Conservation (phyloP, 768 basidiomycete species). For the Tephrocybe sp. region DNA sequence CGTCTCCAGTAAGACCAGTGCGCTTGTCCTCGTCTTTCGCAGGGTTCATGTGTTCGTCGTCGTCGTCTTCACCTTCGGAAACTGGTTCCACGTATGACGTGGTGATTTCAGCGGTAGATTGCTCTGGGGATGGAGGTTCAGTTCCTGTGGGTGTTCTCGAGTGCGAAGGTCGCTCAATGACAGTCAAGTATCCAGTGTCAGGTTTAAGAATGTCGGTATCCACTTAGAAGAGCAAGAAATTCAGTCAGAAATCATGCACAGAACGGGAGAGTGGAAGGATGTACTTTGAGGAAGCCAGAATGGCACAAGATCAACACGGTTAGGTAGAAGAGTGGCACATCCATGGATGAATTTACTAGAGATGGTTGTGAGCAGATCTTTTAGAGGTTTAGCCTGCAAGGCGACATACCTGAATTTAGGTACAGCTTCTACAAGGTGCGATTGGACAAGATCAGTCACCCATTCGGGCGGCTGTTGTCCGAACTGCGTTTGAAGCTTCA, state of each 20-base stretch:
- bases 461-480: constrained; percentile 96
- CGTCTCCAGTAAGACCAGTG: constrained; percentile 68
- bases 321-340: constrained; percentile 88
- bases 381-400: not conserved
- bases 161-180: constrained; percentile 72
- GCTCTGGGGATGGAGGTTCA: constrained; percentile 37
- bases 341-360: constrained; percentile 92
- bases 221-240: constrained; percentile 46
- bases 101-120: constrained; percentile 36
- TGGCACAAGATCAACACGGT: constrained; percentile 92
- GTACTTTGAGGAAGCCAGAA: constrained; percentile 98
- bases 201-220: constrained; percentile 95
- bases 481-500: constrained; percentile 94
- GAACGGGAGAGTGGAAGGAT: constrained; percentile 16
- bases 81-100: constrained; percentile 78
- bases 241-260: not conserved
- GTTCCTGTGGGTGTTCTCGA: constrained; percentile 48
- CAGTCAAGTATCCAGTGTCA: constrained; percentile 68
- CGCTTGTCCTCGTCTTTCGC: constrained; percentile 82
- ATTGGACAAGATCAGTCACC: constrained; percentile 95
- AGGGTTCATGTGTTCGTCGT: constrained; percentile 56
- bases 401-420: constrained; percentile 86
- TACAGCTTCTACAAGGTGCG: constrained; percentile 94
- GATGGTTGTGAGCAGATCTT: not conserved
- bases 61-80: constrained; percentile 94